phyloP scores from a whole-genome alignment of 169 alveolate species.

The Cryptosporidium meleagridis region DNA sequence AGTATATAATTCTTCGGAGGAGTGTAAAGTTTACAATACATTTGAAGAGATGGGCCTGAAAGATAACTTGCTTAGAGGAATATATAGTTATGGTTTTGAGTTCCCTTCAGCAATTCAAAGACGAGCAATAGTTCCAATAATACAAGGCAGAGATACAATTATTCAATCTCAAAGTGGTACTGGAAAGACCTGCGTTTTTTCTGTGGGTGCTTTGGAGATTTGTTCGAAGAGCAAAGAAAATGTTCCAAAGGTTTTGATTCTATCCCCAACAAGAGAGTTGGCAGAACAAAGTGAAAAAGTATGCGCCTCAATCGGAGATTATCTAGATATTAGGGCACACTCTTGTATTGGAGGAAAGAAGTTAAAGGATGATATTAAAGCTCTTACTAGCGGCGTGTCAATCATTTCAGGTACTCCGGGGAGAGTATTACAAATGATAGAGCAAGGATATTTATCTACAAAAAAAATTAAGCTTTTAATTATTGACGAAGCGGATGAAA shows the following conservation, averaged over 20 bases:
- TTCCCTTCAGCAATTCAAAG: constrained; percentile 99
- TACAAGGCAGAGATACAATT: constrained; percentile 96
- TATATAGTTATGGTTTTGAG: constrained; percentile 98
- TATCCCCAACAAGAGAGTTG: constrained; percentile 98
- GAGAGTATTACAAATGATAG: constrained; percentile 97
- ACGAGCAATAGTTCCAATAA: constrained; percentile 98
- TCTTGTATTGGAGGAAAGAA: constrained; percentile 97
- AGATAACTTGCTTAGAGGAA: constrained; percentile 96
- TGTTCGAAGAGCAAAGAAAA: constrained; percentile 78
- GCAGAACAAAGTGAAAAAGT: constrained; percentile 98
- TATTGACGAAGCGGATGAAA: constrained; percentile 99
- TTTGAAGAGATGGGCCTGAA: constrained; percentile 94
- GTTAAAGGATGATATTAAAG: constrained; percentile 95
- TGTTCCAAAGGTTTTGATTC: constrained; percentile 90
- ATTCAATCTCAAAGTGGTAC: constrained; percentile 98
- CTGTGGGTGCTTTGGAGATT: constrained; percentile 96
- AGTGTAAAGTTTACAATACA: constrained; percentile 72
- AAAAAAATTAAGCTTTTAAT: constrained; percentile 94
- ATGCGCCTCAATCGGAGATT: constrained; percentile 97
- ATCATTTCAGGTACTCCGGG: constrained; percentile 99
- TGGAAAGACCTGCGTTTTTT: constrained; percentile 98
- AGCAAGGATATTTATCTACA: constrained; percentile 94
- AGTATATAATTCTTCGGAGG: constrained; percentile 32
- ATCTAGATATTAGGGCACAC: constrained; percentile 93
- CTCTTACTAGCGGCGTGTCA: constrained; percentile 96